Percentiles rank a stretch among this genome's conserved stretches.
Evolutionary conservation across 305 asterid genomes (phyloP).

Genomic region (Andrographis paniculata): DNA sequence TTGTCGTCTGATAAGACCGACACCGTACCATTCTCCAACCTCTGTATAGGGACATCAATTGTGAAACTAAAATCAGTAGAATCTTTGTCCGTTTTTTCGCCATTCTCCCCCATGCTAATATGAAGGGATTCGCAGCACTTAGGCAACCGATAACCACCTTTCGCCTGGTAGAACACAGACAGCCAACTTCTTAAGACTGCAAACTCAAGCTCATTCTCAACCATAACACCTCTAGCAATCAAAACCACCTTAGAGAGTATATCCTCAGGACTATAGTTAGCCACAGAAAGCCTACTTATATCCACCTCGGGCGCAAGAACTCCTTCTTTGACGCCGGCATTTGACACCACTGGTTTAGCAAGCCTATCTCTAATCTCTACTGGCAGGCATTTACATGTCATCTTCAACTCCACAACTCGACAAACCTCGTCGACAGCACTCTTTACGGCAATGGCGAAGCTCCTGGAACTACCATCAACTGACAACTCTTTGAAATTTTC

Average conservation of each 20-base stretch:
- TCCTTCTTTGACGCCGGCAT: constrained; percentile 46
- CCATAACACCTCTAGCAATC: constrained; percentile 20
- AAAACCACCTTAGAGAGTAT: constrained; percentile 24
- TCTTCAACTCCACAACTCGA: constrained; percentile 28
- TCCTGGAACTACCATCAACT: constrained; percentile 20
- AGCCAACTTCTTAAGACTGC: constrained; percentile 44
- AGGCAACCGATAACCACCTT: constrained; percentile 30
- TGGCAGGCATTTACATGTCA: constrained; percentile 37
- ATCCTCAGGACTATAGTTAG: constrained; percentile 33
- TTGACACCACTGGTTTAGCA: constrained; percentile 26
- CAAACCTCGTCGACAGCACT: constrained; percentile 37
- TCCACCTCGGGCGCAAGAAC: constrained; percentile 50
- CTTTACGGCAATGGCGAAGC: constrained; percentile 32
- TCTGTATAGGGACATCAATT: constrained; percentile 30
- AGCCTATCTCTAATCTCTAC: constrained; percentile 29
- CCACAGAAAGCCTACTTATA: constrained; percentile 26
- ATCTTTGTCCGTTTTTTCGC: constrained; percentile 7
- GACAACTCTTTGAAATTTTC: constrained; percentile 36
- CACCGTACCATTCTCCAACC: constrained; percentile 25
- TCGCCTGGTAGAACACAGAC: constrained; percentile 48
- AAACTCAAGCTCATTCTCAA: constrained; percentile 35
- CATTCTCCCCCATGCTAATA: constrained; percentile 56
- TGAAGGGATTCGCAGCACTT: constrained; percentile 26
- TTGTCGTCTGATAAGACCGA: constrained; percentile 25
- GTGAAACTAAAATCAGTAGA: constrained; percentile 27